Base-by-base conservation (phyloP, 495 filamentous ascomycete species). In the Lophiotrema nucula region DNA sequence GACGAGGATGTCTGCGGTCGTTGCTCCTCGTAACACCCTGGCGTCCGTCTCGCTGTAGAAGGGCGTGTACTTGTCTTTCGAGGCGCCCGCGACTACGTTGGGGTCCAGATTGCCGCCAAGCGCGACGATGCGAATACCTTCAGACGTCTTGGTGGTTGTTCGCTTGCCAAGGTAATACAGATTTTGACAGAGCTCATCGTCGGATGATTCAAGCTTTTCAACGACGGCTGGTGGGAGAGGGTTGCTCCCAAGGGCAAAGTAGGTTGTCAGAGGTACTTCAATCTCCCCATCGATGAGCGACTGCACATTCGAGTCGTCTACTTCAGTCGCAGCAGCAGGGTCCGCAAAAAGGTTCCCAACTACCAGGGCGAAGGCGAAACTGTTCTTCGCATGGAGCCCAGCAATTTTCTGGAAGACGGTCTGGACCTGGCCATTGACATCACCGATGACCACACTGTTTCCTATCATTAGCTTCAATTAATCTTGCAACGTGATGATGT, bases 111-210 rank as follows among this genome's bases (percentile, higher is more conserved):
- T 69, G 0, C 93, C 93, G 37, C 92, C 92, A 1, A 97, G 77
- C 10, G 87, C 75, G 3, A 90, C 87, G 50, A 98, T 88, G 12
- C 87, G 82, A 21, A 98, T 78, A 11, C 93, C 93, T 50, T 96
- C 90, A 19, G 88, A 86, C 0, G 93, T 98, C 69, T 92, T 96
- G 35, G 90, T 83, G 8, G 84, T 83, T 25, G 84, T 87, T 51
- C 88, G 86, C 69, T 90, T 95, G 21, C 89, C 90, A 0, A 97
- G 82, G 31, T 35, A 35, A 72, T 87, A 89, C 2, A 98, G 79
- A 61, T 97, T 96, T 1, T 84, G 77, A 64, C 90, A 95, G 22
- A 98, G 76, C 69, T 93, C 87, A 61, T 92, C 90, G 62, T 87
- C 81, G 41, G 77, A 77, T 35, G 79, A 79, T 67, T 88, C 79